These are phyloP conservation scores for Mikania micrantha DNA, from an alignment of 129 eudicot genomes.

Conservation along the genomic window DNA sequence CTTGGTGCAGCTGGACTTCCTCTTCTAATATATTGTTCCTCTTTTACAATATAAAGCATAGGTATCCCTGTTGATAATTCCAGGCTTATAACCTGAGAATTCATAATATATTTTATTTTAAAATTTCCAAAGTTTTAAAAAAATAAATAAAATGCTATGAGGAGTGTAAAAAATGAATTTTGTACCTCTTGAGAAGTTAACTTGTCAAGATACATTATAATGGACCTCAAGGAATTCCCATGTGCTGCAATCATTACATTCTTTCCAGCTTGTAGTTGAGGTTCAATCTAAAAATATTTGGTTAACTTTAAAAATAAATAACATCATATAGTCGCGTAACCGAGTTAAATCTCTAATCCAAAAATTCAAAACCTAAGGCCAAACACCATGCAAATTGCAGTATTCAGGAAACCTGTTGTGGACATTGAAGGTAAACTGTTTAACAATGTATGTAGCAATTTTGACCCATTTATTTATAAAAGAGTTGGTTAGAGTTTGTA, in stretches of 20 bases:
- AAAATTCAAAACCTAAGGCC: too few species aligned
- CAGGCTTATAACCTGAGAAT: conserved; percentile 82
- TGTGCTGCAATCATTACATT: conserved; percentile 97
- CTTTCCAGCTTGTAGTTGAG: conserved; percentile 73
- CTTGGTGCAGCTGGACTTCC: conserved; percentile 94
- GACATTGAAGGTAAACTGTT: too few species aligned
- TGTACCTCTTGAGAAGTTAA: conserved; percentile 84
- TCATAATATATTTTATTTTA: background rate
- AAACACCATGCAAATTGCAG: too few species aligned
- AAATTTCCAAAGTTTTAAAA: background rate
- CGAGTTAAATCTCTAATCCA: too few species aligned
- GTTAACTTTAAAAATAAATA: background rate
- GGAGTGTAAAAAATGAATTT: background rate
- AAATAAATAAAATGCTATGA: background rate
- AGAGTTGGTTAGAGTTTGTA: too few species aligned
- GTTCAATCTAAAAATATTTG: conserved; percentile 52
- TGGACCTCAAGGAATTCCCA: conserved; percentile 93
- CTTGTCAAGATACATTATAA: conserved; percentile 92
- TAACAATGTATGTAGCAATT: too few species aligned
- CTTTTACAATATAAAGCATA: conserved; percentile 92
- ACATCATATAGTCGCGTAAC: too few species aligned
- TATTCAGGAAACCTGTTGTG: too few species aligned
- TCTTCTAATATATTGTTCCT: conserved; percentile 77
- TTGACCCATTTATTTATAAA: too few species aligned
- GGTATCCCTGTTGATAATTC: conserved; percentile 97